phyloP scores from a whole-genome alignment of 208 protist genomes.

The Leishmania guyanensis region DNA sequence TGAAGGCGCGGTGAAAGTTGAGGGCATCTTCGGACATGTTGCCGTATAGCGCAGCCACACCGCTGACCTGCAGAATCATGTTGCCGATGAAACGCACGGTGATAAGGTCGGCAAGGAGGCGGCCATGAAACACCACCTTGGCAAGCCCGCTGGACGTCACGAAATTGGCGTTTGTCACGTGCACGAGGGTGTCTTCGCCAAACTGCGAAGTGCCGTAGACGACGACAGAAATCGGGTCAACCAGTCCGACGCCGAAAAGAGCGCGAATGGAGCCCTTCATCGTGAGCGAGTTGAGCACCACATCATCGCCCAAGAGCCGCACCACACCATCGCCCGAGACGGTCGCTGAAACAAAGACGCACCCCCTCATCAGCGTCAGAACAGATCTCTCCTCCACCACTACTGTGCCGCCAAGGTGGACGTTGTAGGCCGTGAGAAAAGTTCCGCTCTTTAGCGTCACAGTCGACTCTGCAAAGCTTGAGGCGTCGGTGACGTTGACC shows the following conservation, averaged over 20 bases:
- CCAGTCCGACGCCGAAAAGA: slow-evolving; percentile 24
- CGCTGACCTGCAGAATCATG: slow-evolving; percentile 49
- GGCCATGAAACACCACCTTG: slow-evolving; percentile 54
- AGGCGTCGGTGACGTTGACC: slow-evolving; percentile 57
- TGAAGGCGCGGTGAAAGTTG: slow-evolving; percentile 11
- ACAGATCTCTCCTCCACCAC: slow-evolving; percentile 45
- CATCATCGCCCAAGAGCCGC: slow-evolving; percentile 41
- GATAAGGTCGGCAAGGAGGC: slow-evolving; percentile 37
- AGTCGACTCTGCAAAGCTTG: slow-evolving; percentile 31
- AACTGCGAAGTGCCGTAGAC: slow-evolving; percentile 61
- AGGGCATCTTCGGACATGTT: slow-evolving; percentile 27
- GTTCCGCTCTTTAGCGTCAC: slow-evolving; percentile 43
- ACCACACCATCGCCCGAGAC: slow-evolving; percentile 49
- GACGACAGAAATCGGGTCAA: slow-evolving; percentile 34
- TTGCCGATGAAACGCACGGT: slow-evolving; percentile 48
- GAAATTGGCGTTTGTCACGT: slow-evolving; percentile 45
- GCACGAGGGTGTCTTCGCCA: slow-evolving; percentile 39
- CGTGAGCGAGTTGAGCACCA: slow-evolving; percentile 61
- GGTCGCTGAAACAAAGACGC: slow-evolving; percentile 43
- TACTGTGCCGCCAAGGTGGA: slow-evolving; percentile 39
- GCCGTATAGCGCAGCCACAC: slow-evolving; percentile 47
- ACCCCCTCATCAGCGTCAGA: slow-evolving; percentile 48
- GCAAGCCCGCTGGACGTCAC: slow-evolving; percentile 46
- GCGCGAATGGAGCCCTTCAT: slow-evolving; percentile 39
- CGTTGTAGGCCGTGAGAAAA: slow-evolving; percentile 41